Evolutionary conservation across 2,329 filamentous ascomycete genomes (phyloP), one percentile per base, ranked within the genome.

Genomic region (Pseudodiploospora longispora): DNA sequence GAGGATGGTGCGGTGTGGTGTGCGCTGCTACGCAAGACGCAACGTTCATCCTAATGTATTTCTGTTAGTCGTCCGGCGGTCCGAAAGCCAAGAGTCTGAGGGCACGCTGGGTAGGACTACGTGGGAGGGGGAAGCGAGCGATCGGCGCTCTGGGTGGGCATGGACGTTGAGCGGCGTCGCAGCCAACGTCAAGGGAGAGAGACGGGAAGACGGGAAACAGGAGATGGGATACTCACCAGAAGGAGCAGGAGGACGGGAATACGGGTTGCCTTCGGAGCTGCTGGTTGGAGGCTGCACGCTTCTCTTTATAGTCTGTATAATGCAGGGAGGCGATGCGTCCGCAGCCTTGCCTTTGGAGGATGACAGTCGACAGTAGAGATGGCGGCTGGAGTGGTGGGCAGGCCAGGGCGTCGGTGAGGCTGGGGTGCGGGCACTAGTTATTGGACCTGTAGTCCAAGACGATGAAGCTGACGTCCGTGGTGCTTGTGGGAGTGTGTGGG

Each of bases 121-220:
- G 42, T 30, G 34, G 32, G 41, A 35, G 36, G 10, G n/a, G 34
- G 41, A 42, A 28, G 41, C 35, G 29, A 37, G 33, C 35, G n/a
- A 19, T 19, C 12, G 7, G 12, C 30, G 36, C 36, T 32, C 19
- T 19, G 19, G 19, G 19, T 19, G 19, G 19, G 19, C 19, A 19
- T 19, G 19, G 19, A 19, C 19, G 19, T 19, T 19, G 19, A 19
- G 19, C 19, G 19, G 19, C 3, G 19, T 19, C 19, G 19, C 19
- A 19, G 19, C 19, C 19, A 19, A 19, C 19, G 19, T 19, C 19
- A 19, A 40, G 38, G 38, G 27, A 30, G n/a, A 40, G 38, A n/a
- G 12, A 30, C 27, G 31, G 40, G 33, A 30, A n/a, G 36, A 29
- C 8, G 38, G 30, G 12, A 27, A 10, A 38, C 36, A 10, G 7